Conservation (phyloP, 257 asterid species). For the Capsicum pubescens region DNA sequence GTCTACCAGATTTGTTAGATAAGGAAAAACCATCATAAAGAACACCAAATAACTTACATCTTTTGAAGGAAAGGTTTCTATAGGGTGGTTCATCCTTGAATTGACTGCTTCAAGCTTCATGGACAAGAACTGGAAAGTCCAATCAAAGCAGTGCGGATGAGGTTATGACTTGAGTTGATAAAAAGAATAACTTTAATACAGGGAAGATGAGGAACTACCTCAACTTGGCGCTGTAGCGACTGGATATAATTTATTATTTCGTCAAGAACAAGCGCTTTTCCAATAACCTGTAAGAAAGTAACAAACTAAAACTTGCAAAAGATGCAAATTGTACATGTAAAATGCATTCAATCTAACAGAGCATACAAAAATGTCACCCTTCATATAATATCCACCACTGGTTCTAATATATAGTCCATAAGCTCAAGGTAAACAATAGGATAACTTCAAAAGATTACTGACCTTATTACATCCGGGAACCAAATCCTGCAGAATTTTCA, state of each 20-base stretch:
- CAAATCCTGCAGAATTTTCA: conserved; percentile 92
- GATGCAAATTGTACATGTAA: conserved; percentile 25
- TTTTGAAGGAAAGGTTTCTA: conserved; percentile 71
- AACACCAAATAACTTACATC: conserved; percentile 56
- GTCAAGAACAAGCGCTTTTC: conserved; percentile 92
- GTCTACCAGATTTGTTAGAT: neutral
- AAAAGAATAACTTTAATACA: conserved; percentile 18
- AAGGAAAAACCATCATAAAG: neutral
- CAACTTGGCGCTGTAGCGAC: conserved; percentile 90
- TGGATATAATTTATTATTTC: conserved; percentile 90
- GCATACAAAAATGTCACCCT: conserved; percentile 1
- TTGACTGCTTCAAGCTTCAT: conserved; percentile 98
- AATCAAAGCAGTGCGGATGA: conserved; percentile 30
- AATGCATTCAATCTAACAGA: conserved; percentile 21
- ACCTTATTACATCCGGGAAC: conserved; percentile 98
- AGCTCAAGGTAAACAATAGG: neutral
- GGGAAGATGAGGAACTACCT: conserved; percentile 51
- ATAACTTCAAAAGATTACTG: neutral
- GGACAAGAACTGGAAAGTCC: conserved; percentile 71
- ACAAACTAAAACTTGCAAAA: neutral
- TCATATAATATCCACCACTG: neutral
- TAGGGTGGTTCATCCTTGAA: conserved; percentile 60
- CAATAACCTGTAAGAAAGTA: conserved; percentile 62
- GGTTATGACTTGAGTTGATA: conserved; percentile 17
- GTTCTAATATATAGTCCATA: neutral